These are phyloP conservation scores for Cystobasidium pallidum DNA, from an alignment of 1,284 basidiomycete genomes.

Conservation along the genomic window DNA sequence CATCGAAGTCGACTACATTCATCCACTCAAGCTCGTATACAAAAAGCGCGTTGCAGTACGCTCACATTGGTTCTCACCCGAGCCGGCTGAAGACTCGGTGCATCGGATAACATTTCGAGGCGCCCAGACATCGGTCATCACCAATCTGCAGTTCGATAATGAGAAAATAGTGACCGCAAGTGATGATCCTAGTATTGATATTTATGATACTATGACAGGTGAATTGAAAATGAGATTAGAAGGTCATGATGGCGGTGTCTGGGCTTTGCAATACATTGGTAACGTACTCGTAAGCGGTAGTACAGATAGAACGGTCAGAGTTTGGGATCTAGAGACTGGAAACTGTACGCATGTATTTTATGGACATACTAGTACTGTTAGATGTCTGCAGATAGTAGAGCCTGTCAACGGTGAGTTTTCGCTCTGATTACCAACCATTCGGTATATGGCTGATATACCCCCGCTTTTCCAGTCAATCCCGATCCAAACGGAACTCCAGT, in stretches of 20 bases:
- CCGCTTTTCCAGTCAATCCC: constrained; percentile 56
- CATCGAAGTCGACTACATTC: constrained; percentile 60
- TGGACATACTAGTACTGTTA: constrained; percentile 90
- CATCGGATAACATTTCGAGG: constrained; percentile 80
- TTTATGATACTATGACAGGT: constrained; percentile 82
- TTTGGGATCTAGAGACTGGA: constrained; percentile 83
- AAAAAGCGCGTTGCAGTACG: constrained; percentile 78
- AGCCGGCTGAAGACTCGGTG: constrained; percentile 70
- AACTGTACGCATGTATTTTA: constrained; percentile 85
- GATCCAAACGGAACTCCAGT: constrained; percentile 58
- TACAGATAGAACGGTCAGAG: constrained; percentile 89
- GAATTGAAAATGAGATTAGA: constrained; percentile 71
- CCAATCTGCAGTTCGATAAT: constrained; percentile 87
- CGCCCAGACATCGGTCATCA: constrained; percentile 86
- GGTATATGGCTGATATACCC: no score
- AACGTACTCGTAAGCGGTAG: constrained; percentile 89
- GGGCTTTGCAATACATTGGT: constrained; percentile 75
- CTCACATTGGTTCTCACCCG: constrained; percentile 73
- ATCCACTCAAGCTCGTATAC: constrained; percentile 83
- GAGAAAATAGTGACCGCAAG: constrained; percentile 93
- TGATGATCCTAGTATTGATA: constrained; percentile 88
- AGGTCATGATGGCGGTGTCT: constrained; percentile 93
- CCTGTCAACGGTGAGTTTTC: constrained; percentile 65
- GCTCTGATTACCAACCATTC: no score
- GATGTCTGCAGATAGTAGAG: constrained; percentile 85